A percentile compares a stretch with the other conserved stretches of the same genome.
phyloP scores from a whole-genome alignment of 73 alveolate species.

The Stentor coeruleus region DNA sequence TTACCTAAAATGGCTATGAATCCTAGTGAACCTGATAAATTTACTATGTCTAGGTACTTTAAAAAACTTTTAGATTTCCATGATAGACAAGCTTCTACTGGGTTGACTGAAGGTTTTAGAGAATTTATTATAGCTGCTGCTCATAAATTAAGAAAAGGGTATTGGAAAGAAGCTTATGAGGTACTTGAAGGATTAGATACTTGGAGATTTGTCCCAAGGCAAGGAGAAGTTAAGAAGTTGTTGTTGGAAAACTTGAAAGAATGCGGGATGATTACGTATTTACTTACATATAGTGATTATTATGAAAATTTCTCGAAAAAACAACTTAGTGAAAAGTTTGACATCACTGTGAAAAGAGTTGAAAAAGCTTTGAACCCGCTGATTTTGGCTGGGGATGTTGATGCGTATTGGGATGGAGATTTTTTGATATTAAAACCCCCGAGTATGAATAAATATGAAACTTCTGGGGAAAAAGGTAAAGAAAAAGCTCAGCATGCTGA shows the following conservation, averaged over 20 bases:
- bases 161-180: slow-evolving; percentile 53
- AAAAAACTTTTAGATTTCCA: slow-evolving; percentile 51
- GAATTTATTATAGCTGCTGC: slow-evolving; percentile 59
- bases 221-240: background rate
- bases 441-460: background rate
- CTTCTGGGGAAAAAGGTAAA: background rate
- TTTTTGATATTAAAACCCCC: background rate
- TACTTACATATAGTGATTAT: slow-evolving; percentile 6
- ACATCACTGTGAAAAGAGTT: background rate
- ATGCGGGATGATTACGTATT: slow-evolving; percentile 9
- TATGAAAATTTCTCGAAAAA: slow-evolving; percentile 3
- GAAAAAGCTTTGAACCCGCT: background rate
- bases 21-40: slow-evolving; percentile 33
- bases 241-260: background rate
- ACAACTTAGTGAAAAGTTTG: slow-evolving; percentile 14
- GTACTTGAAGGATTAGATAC: background rate
- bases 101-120: slow-evolving; percentile 54
- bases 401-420: background rate
- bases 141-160: slow-evolving; percentile 36
- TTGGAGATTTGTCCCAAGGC: background rate
- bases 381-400: background rate
- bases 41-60: slow-evolving; percentile 42
- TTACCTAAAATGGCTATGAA: slow-evolving; percentile 42
- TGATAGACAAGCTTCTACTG: slow-evolving; percentile 40
- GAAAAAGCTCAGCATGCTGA: background rate